These are phyloP conservation scores for Penicillium roqueforti DNA, from an alignment of 495 filamentous ascomycete genomes.

Conservation along the genomic window DNA sequence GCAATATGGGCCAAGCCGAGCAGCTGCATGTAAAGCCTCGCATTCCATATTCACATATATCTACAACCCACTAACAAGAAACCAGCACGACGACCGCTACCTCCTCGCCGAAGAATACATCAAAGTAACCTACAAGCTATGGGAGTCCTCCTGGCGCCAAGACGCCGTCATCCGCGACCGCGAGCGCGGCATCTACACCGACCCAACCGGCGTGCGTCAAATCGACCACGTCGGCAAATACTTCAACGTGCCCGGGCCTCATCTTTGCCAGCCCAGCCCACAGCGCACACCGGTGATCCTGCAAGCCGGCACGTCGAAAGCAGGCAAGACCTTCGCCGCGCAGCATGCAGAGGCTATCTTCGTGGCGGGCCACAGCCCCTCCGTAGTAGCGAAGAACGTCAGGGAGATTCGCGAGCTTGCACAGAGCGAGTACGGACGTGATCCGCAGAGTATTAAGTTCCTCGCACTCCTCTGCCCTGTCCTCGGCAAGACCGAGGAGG, in stretches of 20 bases:
- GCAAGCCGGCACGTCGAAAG: constrained; percentile 61
- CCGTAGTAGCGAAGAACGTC: constrained; percentile 45
- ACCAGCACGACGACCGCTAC: constrained; percentile 64
- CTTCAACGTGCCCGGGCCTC: constrained; percentile 61
- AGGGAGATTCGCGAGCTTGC: constrained; percentile 49
- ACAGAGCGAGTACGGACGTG: constrained; percentile 39
- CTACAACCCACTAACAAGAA: too few species aligned
- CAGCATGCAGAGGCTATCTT: constrained; percentile 56
- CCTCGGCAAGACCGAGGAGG: constrained; percentile 51
- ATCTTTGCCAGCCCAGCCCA: constrained; percentile 59
- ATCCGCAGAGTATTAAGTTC: constrained; percentile 50
- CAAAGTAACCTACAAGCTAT: constrained; percentile 64
- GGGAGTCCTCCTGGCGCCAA: constrained; percentile 64
- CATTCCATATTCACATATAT: not conserved
- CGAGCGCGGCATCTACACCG: constrained; percentile 53
- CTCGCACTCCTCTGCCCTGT: constrained; percentile 49
- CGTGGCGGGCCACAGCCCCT: constrained; percentile 46
- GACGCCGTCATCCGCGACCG: constrained; percentile 60
- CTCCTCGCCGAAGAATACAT: constrained; percentile 65
- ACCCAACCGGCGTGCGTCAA: constrained; percentile 53
- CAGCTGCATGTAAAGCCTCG: constrained; percentile 40
- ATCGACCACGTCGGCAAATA: constrained; percentile 67
- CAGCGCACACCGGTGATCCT: constrained; percentile 63
- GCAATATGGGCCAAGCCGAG: constrained; percentile 53
- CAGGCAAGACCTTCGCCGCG: constrained; percentile 60